Evolutionary conservation across 2,329 filamentous ascomycete genomes (phyloP).

Genomic region (Verticillium nubilum): DNA sequence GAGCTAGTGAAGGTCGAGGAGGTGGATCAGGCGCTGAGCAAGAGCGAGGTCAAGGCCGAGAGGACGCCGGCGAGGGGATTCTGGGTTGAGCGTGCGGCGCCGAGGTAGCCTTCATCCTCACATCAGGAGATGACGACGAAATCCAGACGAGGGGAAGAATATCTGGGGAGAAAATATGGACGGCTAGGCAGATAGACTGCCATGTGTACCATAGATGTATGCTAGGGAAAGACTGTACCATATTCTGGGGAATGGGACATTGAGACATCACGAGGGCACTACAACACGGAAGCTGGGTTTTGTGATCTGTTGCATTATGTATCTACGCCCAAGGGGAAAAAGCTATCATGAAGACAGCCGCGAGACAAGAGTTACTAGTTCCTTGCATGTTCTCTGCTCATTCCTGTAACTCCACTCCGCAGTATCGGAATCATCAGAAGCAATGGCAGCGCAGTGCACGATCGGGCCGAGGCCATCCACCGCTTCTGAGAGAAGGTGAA

Average conservation of each 20-base stretch:
- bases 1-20: conserved; percentile 81
- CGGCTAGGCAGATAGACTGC: background rate
- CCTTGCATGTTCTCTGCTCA: too few relatives aligned
- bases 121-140: too few relatives aligned
- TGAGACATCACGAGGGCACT: background rate
- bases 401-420: too few relatives aligned
- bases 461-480: background rate
- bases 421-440: background rate
- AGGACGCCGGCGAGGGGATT: conserved; percentile 76
- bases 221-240: background rate
- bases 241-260: background rate
- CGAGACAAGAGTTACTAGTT: too few relatives aligned
- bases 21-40: conserved; percentile 60
- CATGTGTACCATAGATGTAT: background rate
- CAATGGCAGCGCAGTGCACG: background rate
- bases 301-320: background rate
- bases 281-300: background rate
- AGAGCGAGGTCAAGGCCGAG: conserved; percentile 63
- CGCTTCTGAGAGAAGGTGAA: background rate
- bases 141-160: background rate
- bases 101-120: conserved; percentile 14
- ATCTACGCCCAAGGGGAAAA: background rate
- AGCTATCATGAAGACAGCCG: too few relatives aligned
- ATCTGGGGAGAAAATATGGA: background rate
- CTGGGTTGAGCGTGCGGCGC: conserved; percentile 60